phyloP scores from a whole-genome alignment of 2,329 filamentous ascomycete species.

The Fusarium poae region DNA sequence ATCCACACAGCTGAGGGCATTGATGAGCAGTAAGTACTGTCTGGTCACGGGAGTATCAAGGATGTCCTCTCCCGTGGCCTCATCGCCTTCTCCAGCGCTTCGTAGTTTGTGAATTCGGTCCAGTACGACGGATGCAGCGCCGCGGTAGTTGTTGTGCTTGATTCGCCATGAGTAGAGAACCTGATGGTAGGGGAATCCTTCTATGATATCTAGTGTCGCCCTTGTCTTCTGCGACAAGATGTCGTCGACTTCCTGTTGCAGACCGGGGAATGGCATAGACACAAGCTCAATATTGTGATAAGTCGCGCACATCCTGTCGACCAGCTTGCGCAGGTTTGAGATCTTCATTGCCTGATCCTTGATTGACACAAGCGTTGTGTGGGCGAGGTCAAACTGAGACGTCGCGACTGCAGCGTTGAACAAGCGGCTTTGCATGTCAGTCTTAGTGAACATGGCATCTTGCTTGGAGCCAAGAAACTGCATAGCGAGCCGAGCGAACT shows the following conservation, averaged over 20 bases:
- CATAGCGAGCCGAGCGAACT: constrained; percentile 83
- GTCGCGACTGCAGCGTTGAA: constrained; percentile 86
- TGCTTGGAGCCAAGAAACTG: constrained; percentile 64
- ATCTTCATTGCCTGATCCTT: constrained; percentile 78
- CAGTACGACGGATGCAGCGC: constrained; percentile 73
- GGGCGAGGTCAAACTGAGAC: constrained; percentile 84
- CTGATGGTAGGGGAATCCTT: constrained; percentile 85
- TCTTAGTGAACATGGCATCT: constrained; percentile 62
- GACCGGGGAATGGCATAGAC: constrained; percentile 80
- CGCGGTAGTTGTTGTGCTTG: constrained; percentile 86
- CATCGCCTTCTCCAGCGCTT: constrained; percentile 70
- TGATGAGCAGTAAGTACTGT: constrained; percentile 92
- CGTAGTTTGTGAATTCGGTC: constrained; percentile 74
- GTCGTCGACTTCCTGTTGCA: constrained; percentile 83
- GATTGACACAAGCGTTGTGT: constrained; percentile 81
- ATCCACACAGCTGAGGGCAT: constrained; percentile 88
- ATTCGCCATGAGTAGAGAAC: constrained; percentile 94
- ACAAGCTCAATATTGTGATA: constrained; percentile 76
- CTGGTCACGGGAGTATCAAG: constrained; percentile 75
- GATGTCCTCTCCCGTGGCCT: constrained; percentile 66
- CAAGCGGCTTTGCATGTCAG: constrained; percentile 83
- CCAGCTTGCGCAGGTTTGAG: constrained; percentile 77
- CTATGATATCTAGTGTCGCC: constrained; percentile 73
- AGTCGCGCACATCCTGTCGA: constrained; percentile 77
- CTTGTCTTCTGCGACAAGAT: constrained; percentile 80